phyloP scores from a whole-genome alignment of 306 rosid genomes.

The Cicer judaicum region DNA sequence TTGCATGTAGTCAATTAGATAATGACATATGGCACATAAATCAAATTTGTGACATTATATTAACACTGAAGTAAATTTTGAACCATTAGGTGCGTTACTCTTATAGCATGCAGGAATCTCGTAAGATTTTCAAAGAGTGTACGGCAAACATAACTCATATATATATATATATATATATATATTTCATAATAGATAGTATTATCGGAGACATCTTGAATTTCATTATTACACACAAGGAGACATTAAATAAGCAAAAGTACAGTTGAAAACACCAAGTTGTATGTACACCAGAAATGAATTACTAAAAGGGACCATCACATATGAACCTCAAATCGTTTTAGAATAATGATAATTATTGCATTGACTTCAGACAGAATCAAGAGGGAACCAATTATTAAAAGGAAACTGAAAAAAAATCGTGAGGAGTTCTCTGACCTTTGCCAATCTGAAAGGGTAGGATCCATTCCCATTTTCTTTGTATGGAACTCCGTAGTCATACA shows the following conservation, averaged over 20 bases:
- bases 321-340: constrained; percentile 3
- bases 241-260: neutral
- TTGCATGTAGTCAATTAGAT: neutral
- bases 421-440: constrained; percentile 54
- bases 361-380: constrained; percentile 37
- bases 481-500: constrained; percentile 19
- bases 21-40: neutral
- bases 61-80: neutral
- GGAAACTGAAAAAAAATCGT: constrained; percentile 7
- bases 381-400: constrained; percentile 1
- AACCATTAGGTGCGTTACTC: neutral
- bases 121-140: neutral
- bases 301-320: neutral
- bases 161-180: neutral
- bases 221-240: neutral
- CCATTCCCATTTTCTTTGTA: constrained; percentile 40
- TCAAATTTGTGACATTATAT: constrained; percentile 8
- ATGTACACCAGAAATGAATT: constrained; percentile 1
- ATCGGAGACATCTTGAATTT: constrained; percentile 7
- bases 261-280: neutral
- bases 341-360: constrained; percentile 25
- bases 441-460: constrained; percentile 42
- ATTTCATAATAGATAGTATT: constrained; percentile 5
- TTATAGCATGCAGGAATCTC: neutral
- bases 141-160: neutral